Base-by-base conservation (phyloP, 2,329 filamentous ascomycete species). In the Aureobasidium sp. region DNA sequence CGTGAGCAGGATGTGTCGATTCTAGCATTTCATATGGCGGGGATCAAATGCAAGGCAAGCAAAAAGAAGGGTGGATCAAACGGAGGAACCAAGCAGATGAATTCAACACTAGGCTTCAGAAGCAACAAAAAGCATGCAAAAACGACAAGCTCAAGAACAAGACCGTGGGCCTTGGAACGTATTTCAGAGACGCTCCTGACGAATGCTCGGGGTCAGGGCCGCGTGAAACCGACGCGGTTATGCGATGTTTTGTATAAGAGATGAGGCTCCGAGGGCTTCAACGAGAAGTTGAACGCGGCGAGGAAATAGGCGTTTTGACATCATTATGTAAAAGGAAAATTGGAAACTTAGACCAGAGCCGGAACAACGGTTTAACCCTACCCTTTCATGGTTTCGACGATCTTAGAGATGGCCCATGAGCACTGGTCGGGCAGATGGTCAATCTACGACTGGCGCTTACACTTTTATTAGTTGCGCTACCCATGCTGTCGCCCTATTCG, bases 291-390 rank as follows among this genome's bases (percentile, higher is more conserved):
- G 57, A 37, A 42, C 42, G 57, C 57, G 57, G 57, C 57, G 42
- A 60, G 22, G 27, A 36, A 42, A 53, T 36, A 61, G 58, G 39
- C 49, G 58, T 52, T 53, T 61, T 61, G 58, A 61, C 58, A 61
- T 61, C 58, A 61, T 61, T 61, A 61, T 49, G 58, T 61, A 61
- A 61, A 61, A 37, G n/a, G 17, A 53, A 42, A 14, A 60, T 22
- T 14, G 42, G 45, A 48, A 47, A 29, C 12, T 41, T 57, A 48
- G 37, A 48, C 42, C 51, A 42, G 27, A 34, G 45, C 36, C 45
- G 45, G 45, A 36, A 51, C 17, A 49, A 51, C 57, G 57, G 57
- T 42, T 34, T 3, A 39, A 58, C 27, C 45, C 41, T 57, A 45
- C 25, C 9, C 53, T 57, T 25, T 25, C 12, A 41, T 57, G 53